Conservation (phyloP, 768 basidiomycete genomes). For the Boletus rubescentipes region DNA sequence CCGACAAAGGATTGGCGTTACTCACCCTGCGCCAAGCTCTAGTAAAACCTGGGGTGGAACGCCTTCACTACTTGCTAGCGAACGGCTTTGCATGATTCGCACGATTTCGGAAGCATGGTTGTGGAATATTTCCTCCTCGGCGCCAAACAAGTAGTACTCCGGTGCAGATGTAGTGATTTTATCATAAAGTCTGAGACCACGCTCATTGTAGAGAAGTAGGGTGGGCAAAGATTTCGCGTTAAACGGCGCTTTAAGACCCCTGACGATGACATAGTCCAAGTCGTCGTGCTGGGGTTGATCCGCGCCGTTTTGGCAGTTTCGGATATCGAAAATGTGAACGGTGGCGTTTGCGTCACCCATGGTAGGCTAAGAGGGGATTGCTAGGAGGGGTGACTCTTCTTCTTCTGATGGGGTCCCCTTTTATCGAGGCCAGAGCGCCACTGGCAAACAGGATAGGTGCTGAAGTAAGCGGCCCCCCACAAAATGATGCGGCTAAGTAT, state of each 20-base stretch:
- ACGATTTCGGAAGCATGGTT: constrained; percentile 73
- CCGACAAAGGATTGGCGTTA: background rate
- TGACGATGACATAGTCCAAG: constrained; percentile 42
- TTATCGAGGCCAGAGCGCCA: constrained; percentile 1
- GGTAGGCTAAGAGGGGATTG: background rate
- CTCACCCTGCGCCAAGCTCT: constrained; percentile 95
- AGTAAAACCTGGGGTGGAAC: constrained; percentile 60
- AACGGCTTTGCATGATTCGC: constrained; percentile 56
- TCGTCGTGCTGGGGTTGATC: constrained; percentile 32
- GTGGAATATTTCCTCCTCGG: constrained; percentile 85
- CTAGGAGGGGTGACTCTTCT: background rate
- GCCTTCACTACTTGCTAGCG: constrained; percentile 13
- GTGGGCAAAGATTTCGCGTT: constrained; percentile 73
- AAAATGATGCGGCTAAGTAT: background rate
- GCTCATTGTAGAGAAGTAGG: constrained; percentile 82
- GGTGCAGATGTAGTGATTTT: constrained; percentile 72
- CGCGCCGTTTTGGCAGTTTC: constrained; percentile 8
- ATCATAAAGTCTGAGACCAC: constrained; percentile 84
- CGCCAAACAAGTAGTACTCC: constrained; percentile 89
- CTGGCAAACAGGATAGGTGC: too few species aligned
- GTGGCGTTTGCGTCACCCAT: constrained; percentile 24
- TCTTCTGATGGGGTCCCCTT: too few species aligned
- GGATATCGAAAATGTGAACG: constrained; percentile 24
- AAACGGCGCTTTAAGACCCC: constrained; percentile 53
- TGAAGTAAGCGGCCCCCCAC: constrained; percentile 1